These are phyloP conservation scores for Coemansia furcata DNA, from an alignment of 192 early-diverging fungal species.

Conservation along the genomic window DNA sequence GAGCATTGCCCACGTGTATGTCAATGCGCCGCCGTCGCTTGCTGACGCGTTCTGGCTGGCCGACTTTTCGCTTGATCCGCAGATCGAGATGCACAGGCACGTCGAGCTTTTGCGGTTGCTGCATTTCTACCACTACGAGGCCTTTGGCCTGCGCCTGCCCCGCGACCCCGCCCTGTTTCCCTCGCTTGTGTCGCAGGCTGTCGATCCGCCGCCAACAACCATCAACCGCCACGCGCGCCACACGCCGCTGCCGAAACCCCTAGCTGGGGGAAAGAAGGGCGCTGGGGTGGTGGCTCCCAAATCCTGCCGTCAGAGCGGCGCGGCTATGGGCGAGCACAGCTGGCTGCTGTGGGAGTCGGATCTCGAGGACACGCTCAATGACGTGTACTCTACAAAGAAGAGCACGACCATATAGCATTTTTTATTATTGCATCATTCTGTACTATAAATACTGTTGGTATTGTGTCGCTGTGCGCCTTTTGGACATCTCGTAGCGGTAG, in stretches of 20 bases:
- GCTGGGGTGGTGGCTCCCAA: background rate
- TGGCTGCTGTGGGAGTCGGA: constrained; percentile 52
- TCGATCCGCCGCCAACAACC: background rate
- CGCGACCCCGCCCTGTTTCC: constrained; percentile 43
- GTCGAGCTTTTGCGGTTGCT: constrained; percentile 43
- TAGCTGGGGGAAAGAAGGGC: background rate
- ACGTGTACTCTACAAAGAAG: constrained; percentile 13
- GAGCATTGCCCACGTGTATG: constrained; percentile 26
- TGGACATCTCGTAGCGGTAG: constrained; percentile 2
- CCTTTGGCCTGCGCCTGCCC: constrained; percentile 25
- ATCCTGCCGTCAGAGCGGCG: constrained; percentile 1
- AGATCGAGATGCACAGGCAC: constrained; percentile 52
- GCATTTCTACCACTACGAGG: constrained; percentile 41
- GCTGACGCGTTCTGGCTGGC: constrained; percentile 39
- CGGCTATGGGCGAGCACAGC: constrained; percentile 12
- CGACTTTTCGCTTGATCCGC: constrained; percentile 39
- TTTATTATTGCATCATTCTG: background rate
- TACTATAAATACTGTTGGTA: background rate
- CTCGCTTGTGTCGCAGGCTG: constrained; percentile 33
- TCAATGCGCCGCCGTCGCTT: constrained; percentile 21
- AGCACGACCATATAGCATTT: background rate
- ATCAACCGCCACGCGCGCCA: background rate
- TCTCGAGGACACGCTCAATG: constrained; percentile 37
- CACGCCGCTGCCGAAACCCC: background rate
- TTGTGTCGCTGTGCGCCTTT: background rate